Percentiles rank a stretch among this genome's conserved stretches.
Conservation (phyloP, 129 eudicot species). For the Pulicaria dysenterica region DNA sequence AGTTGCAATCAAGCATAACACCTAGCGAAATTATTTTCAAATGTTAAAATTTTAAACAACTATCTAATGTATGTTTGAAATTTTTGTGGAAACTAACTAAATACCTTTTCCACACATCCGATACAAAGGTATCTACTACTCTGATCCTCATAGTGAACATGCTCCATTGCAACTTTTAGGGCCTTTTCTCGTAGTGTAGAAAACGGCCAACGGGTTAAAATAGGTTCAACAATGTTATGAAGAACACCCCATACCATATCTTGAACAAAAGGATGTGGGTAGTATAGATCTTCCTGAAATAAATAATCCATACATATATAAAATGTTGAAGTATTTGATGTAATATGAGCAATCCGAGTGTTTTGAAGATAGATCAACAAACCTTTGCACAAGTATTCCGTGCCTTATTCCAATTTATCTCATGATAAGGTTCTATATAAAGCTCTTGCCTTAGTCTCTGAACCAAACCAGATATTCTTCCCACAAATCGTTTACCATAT, state of each 20-base stretch:
- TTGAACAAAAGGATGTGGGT: conserved; percentile 55
- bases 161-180: conserved; percentile 47
- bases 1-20: conserved; percentile 42
- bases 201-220: conserved; percentile 52
- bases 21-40: conserved; percentile 23
- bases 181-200: conserved; percentile 52
- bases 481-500: conserved; percentile 65
- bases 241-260: conserved; percentile 56
- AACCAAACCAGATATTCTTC: conserved; percentile 49
- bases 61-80: background rate
- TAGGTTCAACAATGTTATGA: conserved; percentile 53
- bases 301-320: background rate
- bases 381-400: conserved; percentile 69
- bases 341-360: background rate
- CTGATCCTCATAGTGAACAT: conserved; percentile 64
- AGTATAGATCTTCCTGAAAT: conserved; percentile 65
- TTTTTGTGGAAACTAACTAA: background rate
- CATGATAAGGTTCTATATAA: conserved; percentile 46
- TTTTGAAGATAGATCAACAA: background rate
- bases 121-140: conserved; percentile 59
- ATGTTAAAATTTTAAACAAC: background rate
- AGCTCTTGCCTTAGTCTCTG: conserved; percentile 55
- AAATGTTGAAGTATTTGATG: background rate
- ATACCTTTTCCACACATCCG: conserved; percentile 72
- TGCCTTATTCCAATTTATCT: conserved; percentile 55